Base-by-base conservation (phyloP, 106 monocot genomes). In the Agapanthus africanus region DNA sequence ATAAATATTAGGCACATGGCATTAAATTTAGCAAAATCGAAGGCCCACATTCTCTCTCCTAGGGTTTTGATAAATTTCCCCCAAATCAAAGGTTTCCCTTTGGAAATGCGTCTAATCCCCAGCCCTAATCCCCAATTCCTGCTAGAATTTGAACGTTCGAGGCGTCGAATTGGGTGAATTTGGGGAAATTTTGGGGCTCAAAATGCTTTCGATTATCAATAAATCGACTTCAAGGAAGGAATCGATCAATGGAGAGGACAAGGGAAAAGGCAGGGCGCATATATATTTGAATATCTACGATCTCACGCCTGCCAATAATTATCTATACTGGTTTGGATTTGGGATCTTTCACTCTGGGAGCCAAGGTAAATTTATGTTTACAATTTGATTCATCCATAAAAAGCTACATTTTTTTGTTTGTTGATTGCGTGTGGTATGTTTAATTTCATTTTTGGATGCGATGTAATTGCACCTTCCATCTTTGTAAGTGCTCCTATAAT, bases 261-360 rank as follows among this genome's bases (percentile, higher is more conserved):
- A 57, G 11, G 30, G 13, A 26, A 57, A 57, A n/a, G n/a, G 30
- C 13, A 57, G 61, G 49, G 63, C 80, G 62, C 74, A 80, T 44
- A 65, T 86, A 32, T 83, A 80, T 42, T 61, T 94, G 68, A 94
- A 94, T 66, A 82, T 94, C 16, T 94, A 94, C 67, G 94, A 94
- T 75, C 84, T 94, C 23, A 87, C 82, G 7, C 82, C 84, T 28
- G 39, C 81, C 34, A 94, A 94, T 64, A 76, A 84, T 37, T 94
- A 94, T 63, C 80, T 90, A 34, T 79, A 80, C 27, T 90, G 90
- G 90, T 90, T 84, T 46, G 90, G 94, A 36, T 63, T 90, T 50
- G 94, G 94, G 54, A 82, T 94, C 60, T 94, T 85, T 76, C 94
- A 94, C 59, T 90, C 94, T 27, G 94, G 94, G 31, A 94, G 90